Evolutionary conservation across 495 filamentous ascomycete genomes (phyloP), one percentile per base, ranked within the genome.

Genomic region (Emericellopsis terricola): DNA sequence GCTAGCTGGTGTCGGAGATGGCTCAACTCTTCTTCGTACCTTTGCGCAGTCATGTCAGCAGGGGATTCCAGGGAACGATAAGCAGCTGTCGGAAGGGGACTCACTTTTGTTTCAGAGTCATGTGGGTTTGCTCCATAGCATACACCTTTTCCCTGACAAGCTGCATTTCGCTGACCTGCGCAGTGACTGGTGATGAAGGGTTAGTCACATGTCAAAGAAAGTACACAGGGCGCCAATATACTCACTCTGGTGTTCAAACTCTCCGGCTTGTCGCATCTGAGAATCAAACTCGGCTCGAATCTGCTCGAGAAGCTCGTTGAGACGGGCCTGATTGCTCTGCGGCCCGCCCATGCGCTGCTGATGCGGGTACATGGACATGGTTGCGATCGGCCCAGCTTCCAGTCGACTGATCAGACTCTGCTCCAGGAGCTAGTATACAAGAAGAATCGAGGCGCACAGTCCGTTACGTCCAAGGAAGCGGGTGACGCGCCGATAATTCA

Each of bases 181-280:
- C 64, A 28, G 78, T 71, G 44, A 94, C 87, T 96, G 46, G 36
- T n/a, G n/a, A n/a, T n/a, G n/a, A n/a, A n/a, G n/a, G 8, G 35
- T 18, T 4, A n/a, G n/a, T n/a, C n/a, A n/a, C n/a, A n/a, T n/a
- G n/a, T n/a, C n/a, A n/a, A n/a, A n/a, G n/a, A n/a, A n/a, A n/a
- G n/a, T n/a, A n/a, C n/a, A n/a, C n/a, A n/a, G n/a, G n/a, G n/a
- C n/a, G n/a, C n/a, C n/a, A n/a, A n/a, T n/a, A n/a, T n/a, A n/a
- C 87, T 60, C 71, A 94, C 89, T 74, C 51, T 86, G 79, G 47
- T 84, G 78, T 41, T 97, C 87, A 53, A 78, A 87, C 36, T 82
- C 79, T 47, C 76, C 76, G 46, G 66, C 76, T 45, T 78, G 65
- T 45, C 73, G 64, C 23, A 75, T 64, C 50, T 93, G 79, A 38